Base-by-base conservation (phyloP, 1,139 yeast genomes). In the Sugiyamaella neomexicana region DNA sequence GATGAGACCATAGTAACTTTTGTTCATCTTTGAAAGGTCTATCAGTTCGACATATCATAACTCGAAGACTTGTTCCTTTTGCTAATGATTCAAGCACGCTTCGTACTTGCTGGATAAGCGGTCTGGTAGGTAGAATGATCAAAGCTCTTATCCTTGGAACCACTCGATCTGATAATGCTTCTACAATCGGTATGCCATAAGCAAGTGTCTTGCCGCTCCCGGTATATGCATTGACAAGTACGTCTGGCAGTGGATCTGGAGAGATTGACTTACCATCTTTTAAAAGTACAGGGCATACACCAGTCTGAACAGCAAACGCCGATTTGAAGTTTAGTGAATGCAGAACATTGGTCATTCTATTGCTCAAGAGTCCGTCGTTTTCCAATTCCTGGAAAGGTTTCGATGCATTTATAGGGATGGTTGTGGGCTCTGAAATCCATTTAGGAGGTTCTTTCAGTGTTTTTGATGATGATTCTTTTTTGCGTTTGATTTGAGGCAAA, bases 191-290 rank as follows among this genome's bases (percentile, higher is more conserved):
- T 2, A 93, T 78, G 57, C 83, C 79, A 67, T 93, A 93, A 7
- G 97, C 96, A 52, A 95, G 74, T 0, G 99, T 93, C 68, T 93
- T 93, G 65, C 99, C 99, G 0, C 96, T 87, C 51, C 99, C 99
- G 0, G 99, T 93, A 4, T 95, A 83, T 1, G 99, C 96, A 69
- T 93, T 91, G 4, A 93, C 96, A 48, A 93, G 74, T 15, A 90
- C 72, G 68, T 93, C 96, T 5, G 64, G 64, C 51, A 68, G 68
- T 12, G 72, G 66, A 44, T 73, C 77, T 1, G 95, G 95, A 46
- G 79, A 76, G n/a, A 83, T 65, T 52, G 68, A 72, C 38, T 68
- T 62, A 12, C 77, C 75, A 57, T 83, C 87, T 4, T 74, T 72
- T 32, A 87, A 65, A 27, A 89, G 67, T 20, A 79, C 68, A 10